Percentiles rank a stretch among this genome's conserved stretches.
Evolutionary conservation across 345 rosid genomes (phyloP).

Genomic region (Pseudoturritis turrita): DNA sequence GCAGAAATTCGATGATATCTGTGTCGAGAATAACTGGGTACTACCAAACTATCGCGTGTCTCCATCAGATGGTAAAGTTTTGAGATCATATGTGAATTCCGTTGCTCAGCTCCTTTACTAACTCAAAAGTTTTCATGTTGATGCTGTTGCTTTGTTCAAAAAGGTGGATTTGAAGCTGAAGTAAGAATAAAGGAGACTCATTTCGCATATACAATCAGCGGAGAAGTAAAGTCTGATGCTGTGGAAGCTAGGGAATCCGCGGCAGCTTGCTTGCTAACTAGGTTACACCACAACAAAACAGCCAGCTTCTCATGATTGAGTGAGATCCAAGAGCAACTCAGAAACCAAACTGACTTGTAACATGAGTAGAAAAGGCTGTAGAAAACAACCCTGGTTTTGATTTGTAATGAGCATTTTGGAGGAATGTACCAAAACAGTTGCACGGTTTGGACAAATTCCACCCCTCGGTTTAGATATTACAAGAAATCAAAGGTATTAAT

Average conservation of each 20-base stretch:
- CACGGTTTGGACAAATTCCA: not conserved
- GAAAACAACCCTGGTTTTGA: not conserved
- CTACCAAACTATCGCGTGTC: conserved; percentile 52
- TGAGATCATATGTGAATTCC: not conserved
- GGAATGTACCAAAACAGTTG: not conserved
- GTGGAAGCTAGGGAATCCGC: conserved; percentile 64
- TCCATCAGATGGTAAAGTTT: conserved; percentile 49
- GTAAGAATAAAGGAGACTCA: conserved; percentile 39
- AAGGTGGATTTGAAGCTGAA: conserved; percentile 59
- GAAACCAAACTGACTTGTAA: not conserved
- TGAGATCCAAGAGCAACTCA: not conserved
- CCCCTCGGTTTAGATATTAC: not conserved
- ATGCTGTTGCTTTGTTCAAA: not conserved
- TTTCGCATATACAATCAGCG: conserved; percentile 27
- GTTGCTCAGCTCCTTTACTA: not conserved
- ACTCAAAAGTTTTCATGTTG: not conserved
- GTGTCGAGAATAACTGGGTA: conserved; percentile 50
- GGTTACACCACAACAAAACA: conserved; percentile 13
- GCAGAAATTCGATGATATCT: conserved; percentile 65
- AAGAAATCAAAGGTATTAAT: not conserved
- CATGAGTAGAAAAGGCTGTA: not conserved
- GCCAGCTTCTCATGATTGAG: not conserved
- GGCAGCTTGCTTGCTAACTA: conserved; percentile 40
- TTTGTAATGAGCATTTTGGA: not conserved
- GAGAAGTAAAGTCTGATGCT: conserved; percentile 32